Evolutionary conservation across 148 eudicot species (phyloP), one percentile per base, ranked within the genome.

Genomic region (Mesembryanthemum crystallinum): DNA sequence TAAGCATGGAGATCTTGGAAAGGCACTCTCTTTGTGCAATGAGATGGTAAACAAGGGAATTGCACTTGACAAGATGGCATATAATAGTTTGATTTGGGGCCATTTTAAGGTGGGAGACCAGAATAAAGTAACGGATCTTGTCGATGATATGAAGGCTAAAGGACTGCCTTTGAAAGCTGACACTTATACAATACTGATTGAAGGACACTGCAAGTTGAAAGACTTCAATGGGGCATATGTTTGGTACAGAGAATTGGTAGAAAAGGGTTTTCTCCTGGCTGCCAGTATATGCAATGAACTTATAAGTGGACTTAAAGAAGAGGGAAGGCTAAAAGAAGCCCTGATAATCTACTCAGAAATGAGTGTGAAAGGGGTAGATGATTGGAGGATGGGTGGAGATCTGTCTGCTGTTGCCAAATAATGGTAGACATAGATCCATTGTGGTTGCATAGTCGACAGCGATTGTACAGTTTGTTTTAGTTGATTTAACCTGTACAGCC

Each of bases 191-290:
- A 73, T 83, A 77, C 75, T 93, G 55, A 70, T 93, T 66, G 86
- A 85, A 57, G 94, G 94, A 68, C 82, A 83, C 71, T 89, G 88
- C 83, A 76, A 87, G 74, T 75, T 82, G 33, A 80, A 84, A 67
- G 81, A 86, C 72, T 80, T 78, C 73, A 67, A 76, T 35, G 88
- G 79, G 58, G 97, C 91, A 24, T 88, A 89, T 76, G 57, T 68
- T 76, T 91, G 94, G 92, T 91, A 85, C 60, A 80, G 80, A 71
- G 94, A 91, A 78, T 89, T 91, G 94, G 63, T 83, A 32, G 87
- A 80, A 27, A 81, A 68, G 64, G 91, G 90, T 45, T 82, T 81
- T 71, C 78, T 81, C 54, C 88, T 85, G 57, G 64, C 78, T 73
- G 77, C 59, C 28, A 65, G 76, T 63, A 58, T 79, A 73, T 88